Conservation (phyloP, 1,284 basidiomycete species). For the Irpex rosettiformis region DNA sequence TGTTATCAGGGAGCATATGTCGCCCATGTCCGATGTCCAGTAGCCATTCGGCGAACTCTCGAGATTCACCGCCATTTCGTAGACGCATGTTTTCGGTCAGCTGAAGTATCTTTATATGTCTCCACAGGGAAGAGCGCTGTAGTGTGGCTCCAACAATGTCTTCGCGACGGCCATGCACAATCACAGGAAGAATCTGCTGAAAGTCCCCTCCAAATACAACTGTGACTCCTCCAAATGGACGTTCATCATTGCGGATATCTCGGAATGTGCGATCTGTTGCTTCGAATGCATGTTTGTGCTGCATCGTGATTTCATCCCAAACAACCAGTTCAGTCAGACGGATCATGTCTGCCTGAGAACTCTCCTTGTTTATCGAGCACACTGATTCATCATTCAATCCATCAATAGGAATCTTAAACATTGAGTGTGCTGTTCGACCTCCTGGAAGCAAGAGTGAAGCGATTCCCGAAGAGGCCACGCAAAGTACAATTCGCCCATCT, state of each 20-base stretch:
- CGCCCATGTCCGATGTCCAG: conserved; percentile 38
- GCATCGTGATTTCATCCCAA: conserved; percentile 38
- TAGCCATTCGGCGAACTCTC: conserved; percentile 37
- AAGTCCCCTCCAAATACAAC: conserved; percentile 43
- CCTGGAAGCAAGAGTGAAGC: conserved; percentile 38
- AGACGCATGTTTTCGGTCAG: no score
- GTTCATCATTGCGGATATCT: conserved; percentile 26
- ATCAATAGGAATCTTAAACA: conserved; percentile 30
- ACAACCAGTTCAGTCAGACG: conserved; percentile 27
- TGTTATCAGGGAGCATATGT: conserved; percentile 17
- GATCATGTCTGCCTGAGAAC: conserved; percentile 24
- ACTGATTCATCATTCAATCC: conserved; percentile 11
- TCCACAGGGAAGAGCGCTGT: conserved; percentile 25
- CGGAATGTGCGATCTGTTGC: conserved; percentile 31
- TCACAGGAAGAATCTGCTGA: conserved; percentile 38
- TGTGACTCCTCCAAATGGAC: conserved; percentile 38
- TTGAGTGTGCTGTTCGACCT: conserved; percentile 41
- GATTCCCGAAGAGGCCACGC: conserved; percentile 45
- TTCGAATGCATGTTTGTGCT: conserved; percentile 28
- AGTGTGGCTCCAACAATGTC: conserved; percentile 35
- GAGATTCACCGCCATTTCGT: conserved; percentile 18
- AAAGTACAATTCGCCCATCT: conserved; percentile 34
- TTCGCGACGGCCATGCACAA: conserved; percentile 29
- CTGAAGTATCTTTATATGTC: no score
- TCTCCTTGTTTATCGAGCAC: conserved; percentile 29